Percentiles rank a stretch among this genome's conserved stretches.
These are phyloP conservation scores for Phytophthora pinifolia DNA, from an alignment of 352 stramenopile genomes.

Conservation along the genomic window DNA sequence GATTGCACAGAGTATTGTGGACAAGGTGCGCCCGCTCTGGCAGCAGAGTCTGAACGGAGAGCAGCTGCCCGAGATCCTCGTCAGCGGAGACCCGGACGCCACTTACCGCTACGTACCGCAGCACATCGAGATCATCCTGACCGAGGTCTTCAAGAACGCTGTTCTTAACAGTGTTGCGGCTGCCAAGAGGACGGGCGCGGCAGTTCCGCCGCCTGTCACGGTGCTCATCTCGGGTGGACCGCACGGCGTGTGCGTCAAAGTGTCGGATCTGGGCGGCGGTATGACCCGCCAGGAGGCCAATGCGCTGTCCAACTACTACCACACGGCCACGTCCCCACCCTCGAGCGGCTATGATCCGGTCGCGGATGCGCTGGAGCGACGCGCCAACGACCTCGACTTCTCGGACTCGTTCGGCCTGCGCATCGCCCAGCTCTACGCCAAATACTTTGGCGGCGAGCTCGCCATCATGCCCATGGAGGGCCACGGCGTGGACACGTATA, in stretches of 20 bases:
- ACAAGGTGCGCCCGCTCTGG: conserved; percentile 59
- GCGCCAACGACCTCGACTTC: conserved; percentile 66
- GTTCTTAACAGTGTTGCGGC: conserved; percentile 69
- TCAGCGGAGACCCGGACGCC: conserved; percentile 50
- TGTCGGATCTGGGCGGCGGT: conserved; percentile 71
- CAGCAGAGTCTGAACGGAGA: conserved; percentile 45
- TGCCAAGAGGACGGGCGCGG: conserved; percentile 21
- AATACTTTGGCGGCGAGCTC: conserved; percentile 99
- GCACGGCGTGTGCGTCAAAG: conserved; percentile 81
- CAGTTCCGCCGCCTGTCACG: conserved; percentile 49
- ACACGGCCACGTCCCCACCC: conserved; percentile 20
- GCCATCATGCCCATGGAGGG: conserved; percentile 99
- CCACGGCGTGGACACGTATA: conserved; percentile 95
- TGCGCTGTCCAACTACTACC: conserved; percentile 64
- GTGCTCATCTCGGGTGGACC: conserved; percentile 65
- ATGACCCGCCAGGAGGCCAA: conserved; percentile 80
- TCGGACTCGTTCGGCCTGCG: conserved; percentile 90
- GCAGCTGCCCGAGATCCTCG: conserved; percentile 55
- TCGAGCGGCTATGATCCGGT: conserved; percentile 66
- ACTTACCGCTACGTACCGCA: conserved; percentile 82
- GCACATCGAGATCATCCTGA: conserved; percentile 83
- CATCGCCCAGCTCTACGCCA: conserved; percentile 91
- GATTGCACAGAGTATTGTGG: conserved; percentile 60
- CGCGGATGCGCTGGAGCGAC: conserved; percentile 64
- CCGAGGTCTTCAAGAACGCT: conserved; percentile 81